These are phyloP conservation scores for Wickerhamiella kurtzmanii DNA, from an alignment of 805 yeast species.

Conservation along the genomic window DNA sequence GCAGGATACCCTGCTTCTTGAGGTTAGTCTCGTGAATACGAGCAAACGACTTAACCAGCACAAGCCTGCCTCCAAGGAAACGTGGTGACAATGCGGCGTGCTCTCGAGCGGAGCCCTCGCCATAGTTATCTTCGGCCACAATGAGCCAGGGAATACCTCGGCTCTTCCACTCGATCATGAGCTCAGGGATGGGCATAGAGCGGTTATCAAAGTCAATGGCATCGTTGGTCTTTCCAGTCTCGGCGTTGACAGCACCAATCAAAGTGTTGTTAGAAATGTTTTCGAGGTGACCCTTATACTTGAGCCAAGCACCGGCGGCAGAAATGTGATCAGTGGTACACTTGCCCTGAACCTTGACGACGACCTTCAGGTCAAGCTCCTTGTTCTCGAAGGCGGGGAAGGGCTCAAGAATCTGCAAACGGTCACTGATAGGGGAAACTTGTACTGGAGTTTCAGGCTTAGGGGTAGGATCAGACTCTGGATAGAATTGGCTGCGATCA, in stretches of 20 bases:
- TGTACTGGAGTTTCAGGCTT: conserved; percentile 43
- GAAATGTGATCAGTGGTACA: conserved; percentile 98
- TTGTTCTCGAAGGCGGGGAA: conserved; percentile 76
- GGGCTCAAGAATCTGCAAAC: conserved; percentile 84
- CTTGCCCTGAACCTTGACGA: conserved; percentile 90
- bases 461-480: conserved; percentile 53
- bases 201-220: conserved; percentile 75
- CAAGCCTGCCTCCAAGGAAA: conserved; percentile 81
- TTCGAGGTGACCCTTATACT: conserved; percentile 94
- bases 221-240: conserved; percentile 88
- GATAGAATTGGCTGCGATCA: conserved; percentile 55
- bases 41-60: conserved; percentile 88
- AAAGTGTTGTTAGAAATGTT: conserved; percentile 90
- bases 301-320: conserved; percentile 98
- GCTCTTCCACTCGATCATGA: conserved; percentile 90
- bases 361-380: conserved; percentile 62
- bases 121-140: conserved; percentile 94
- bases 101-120: conserved; percentile 99
- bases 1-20: conserved; percentile 98
- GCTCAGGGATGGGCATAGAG: conserved; percentile 72
- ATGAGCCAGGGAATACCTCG: conserved; percentile 83
- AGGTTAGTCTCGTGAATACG: conserved; percentile 98
- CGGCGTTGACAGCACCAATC: conserved; percentile 94
- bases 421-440: conserved; percentile 80
- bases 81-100: conserved; percentile 96